Conservation (phyloP, 2,329 filamentous ascomycete genomes). For the Truncatella angustata region DNA sequence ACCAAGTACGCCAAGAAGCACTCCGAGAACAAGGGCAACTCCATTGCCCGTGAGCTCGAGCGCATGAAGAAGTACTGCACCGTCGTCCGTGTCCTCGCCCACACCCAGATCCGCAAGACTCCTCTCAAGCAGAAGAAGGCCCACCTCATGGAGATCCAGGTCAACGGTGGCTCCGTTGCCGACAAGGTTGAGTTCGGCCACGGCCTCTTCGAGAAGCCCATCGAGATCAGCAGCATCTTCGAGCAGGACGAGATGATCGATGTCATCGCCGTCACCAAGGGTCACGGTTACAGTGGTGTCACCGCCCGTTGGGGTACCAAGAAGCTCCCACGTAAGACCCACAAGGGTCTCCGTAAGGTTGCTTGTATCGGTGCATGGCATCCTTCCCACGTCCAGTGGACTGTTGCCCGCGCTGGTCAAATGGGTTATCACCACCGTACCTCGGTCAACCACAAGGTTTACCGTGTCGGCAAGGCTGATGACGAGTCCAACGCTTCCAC, state of each 20-base stretch:
- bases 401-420: slow-evolving; percentile 99
- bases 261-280: slow-evolving; percentile 98
- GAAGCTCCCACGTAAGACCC: slow-evolving; percentile 99
- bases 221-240: slow-evolving; percentile 90
- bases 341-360: slow-evolving; percentile 99
- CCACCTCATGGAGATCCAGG: slow-evolving; percentile 99
- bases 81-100: slow-evolving; percentile 96
- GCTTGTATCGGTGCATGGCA: slow-evolving; percentile 99
- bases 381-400: slow-evolving; percentile 99
- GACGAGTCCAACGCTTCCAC: slow-evolving; percentile 93
- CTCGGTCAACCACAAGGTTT: slow-evolving; percentile 99
- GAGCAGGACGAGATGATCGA: slow-evolving; percentile 99
- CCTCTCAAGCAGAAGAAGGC: slow-evolving; percentile 99
- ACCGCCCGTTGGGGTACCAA: slow-evolving; percentile 99
- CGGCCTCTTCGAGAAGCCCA: slow-evolving; percentile 98
- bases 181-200: slow-evolving; percentile 97
- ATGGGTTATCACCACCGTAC: slow-evolving; percentile 99
- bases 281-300: slow-evolving; percentile 97
- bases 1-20: slow-evolving; percentile 99
- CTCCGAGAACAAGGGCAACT: slow-evolving; percentile 86
- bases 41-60: slow-evolving; percentile 96
- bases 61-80: slow-evolving; percentile 99
- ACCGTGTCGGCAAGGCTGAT: slow-evolving; percentile 92
- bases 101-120: slow-evolving; percentile 99
- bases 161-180: slow-evolving; percentile 94